Conservation (phyloP, 2,329 filamentous ascomycete species). For the Rhexocercosporidium sp. region DNA sequence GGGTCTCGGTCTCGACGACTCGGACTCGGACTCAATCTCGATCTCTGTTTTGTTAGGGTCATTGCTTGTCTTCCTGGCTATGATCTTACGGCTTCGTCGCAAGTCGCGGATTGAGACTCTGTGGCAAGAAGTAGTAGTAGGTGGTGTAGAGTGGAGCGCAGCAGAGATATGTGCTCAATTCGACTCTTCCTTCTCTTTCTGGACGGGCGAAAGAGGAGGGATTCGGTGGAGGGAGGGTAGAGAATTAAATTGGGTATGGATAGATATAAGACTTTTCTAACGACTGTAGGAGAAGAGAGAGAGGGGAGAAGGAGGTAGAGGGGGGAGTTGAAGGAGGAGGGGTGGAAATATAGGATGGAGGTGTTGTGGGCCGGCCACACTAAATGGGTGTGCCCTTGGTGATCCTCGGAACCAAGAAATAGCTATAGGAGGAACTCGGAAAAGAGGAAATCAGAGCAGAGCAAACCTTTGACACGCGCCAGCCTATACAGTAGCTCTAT, state of each 20-base stretch:
- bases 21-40: slow-evolving; percentile 8
- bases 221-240: not conserved
- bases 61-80: slow-evolving; percentile 31
- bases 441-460: too few species aligned
- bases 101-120: slow-evolving; percentile 26
- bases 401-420: not conserved
- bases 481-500: not conserved
- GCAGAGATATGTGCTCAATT: slow-evolving; percentile 3
- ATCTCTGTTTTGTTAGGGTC: slow-evolving; percentile 37
- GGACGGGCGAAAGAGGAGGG: slow-evolving; percentile 3
- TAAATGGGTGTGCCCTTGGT: not conserved
- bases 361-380: not conserved
- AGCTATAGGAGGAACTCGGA: not conserved
- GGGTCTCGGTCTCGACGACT: slow-evolving; percentile 67
- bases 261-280: not conserved
- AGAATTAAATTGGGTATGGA: not conserved
- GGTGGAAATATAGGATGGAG: not conserved
- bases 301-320: not conserved
- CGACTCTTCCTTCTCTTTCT: slow-evolving; percentile 14
- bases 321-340: not conserved
- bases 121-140: not conserved
- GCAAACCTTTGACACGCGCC: not conserved
- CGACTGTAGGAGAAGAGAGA: not conserved
- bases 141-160: not conserved
- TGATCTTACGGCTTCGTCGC: slow-evolving; percentile 33